These are phyloP conservation scores for Jatropha curcas DNA, from an alignment of 345 rosid genomes.

Conservation along the genomic window DNA sequence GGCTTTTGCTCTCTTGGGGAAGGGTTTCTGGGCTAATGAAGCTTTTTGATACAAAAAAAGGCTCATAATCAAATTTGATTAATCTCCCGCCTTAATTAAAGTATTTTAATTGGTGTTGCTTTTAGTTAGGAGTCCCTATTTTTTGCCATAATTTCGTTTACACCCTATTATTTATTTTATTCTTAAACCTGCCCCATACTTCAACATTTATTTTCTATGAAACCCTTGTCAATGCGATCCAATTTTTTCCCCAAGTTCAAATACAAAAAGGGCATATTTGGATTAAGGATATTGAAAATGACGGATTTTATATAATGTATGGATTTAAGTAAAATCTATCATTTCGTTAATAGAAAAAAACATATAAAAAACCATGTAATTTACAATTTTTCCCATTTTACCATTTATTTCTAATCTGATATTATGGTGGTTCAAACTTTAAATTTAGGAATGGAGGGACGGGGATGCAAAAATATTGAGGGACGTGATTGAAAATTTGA, in stretches of 20 bases:
- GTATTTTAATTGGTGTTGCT: not conserved
- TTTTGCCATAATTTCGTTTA: not conserved
- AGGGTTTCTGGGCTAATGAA: slow-evolving; percentile 7
- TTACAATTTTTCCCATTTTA: too few relatives aligned
- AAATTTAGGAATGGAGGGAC: too few relatives aligned
- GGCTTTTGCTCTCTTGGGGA: not conserved
- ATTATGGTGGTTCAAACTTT: too few relatives aligned
- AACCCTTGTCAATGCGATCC: too few relatives aligned
- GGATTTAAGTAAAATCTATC: too few relatives aligned
- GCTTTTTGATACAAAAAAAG: not conserved
- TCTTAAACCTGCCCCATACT: not conserved
- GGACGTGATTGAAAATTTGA: not conserved
- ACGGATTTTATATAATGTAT: too few relatives aligned
- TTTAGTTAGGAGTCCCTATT: not conserved
- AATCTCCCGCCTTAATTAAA: slow-evolving; percentile 53
- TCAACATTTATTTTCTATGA: not conserved
- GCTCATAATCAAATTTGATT: slow-evolving; percentile 36
- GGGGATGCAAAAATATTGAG: not conserved
- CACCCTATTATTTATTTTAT: not conserved
- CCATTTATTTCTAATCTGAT: too few relatives aligned
- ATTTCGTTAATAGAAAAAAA: too few relatives aligned
- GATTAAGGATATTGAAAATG: too few relatives aligned
- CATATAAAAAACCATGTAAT: too few relatives aligned
- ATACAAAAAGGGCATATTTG: too few relatives aligned
- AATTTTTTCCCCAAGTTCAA: too few relatives aligned